These are phyloP conservation scores for Chalciporus piperatus DNA, from an alignment of 768 basidiomycete species.

Conservation along the genomic window DNA sequence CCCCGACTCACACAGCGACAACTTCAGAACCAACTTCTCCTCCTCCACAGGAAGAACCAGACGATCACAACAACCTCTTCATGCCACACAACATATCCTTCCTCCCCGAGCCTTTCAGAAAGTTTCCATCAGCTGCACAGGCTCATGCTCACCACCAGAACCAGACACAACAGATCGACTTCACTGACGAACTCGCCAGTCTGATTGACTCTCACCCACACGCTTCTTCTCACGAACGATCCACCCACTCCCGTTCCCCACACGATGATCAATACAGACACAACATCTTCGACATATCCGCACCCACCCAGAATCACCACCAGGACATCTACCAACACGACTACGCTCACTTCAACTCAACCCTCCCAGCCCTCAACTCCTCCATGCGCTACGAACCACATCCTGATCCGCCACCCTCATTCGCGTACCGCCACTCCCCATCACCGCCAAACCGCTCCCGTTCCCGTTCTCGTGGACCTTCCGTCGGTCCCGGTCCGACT, in stretches of 20 bases:
- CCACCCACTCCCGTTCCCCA: conserved; percentile 40
- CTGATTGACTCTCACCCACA: conserved; percentile 45
- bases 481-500: conserved; percentile 57
- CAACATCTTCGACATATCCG: conserved; percentile 64
- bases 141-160: conserved; percentile 17
- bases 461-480: conserved; percentile 37
- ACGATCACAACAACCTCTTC: conserved; percentile 36
- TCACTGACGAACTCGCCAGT: conserved; percentile 65
- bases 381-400: conserved; percentile 50
- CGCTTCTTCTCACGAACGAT: conserved; percentile 39
- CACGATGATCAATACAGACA: conserved; percentile 46
- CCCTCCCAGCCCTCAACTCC: conserved; percentile 51
- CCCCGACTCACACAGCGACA: conserved; percentile 35
- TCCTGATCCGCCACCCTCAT: conserved; percentile 29
- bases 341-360: conserved; percentile 46
- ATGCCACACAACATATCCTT: conserved; percentile 44
- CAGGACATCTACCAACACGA: conserved; percentile 31
- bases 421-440: conserved; percentile 25
- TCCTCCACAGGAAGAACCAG: conserved; percentile 26
- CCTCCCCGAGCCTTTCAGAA: conserved; percentile 54
- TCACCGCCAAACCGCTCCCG: conserved; percentile 43
- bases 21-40: conserved; percentile 26
- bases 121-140: conserved; percentile 37
- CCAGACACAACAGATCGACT: conserved; percentile 42
- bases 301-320: conserved; percentile 36